phyloP scores from a whole-genome alignment of 129 eudicot genomes.

The Flaveria sonorensis region DNA sequence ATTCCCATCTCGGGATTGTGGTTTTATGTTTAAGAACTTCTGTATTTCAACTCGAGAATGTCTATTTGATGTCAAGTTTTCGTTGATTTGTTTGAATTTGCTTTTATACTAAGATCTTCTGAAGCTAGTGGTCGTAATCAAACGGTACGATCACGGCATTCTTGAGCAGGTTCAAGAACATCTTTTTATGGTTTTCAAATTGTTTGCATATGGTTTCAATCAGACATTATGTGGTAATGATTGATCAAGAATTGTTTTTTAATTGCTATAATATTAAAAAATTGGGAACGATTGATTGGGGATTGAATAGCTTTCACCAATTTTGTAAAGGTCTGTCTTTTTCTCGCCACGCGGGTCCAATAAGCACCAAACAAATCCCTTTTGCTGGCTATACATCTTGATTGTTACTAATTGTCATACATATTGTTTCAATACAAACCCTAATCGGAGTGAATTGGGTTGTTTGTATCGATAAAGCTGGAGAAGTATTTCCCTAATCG shows the following conservation, averaged over 20 bases:
- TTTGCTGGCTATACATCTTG: constrained; percentile 7
- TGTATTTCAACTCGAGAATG: not conserved
- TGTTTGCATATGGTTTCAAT: not conserved
- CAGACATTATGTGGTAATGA: constrained; percentile 5
- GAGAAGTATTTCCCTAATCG: constrained; percentile 23
- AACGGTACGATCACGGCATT: too few species aligned
- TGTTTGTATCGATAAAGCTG: constrained; percentile 5
- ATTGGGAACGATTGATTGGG: constrained; percentile 12
- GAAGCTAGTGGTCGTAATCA: not conserved
- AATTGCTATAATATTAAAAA: not conserved
- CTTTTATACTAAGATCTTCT: not conserved
- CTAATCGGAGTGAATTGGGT: not conserved
- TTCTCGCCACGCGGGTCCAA: constrained; percentile 30
- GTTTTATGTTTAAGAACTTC: constrained; percentile 10
- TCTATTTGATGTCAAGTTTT: not conserved
- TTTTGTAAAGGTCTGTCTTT: not conserved
- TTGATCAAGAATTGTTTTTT: not conserved
- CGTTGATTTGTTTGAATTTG: not conserved
- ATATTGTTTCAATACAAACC: not conserved
- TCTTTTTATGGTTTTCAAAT: not conserved
- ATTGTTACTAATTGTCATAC: not conserved
- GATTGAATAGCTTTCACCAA: not conserved
- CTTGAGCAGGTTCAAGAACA: not conserved
- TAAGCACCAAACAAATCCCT: constrained; percentile 10
- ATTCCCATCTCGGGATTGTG: constrained; percentile 23